Evolutionary conservation across 305 asterid species (phyloP), one percentile per base, ranked within the genome.

Genomic region (Rubia tinctorum): DNA sequence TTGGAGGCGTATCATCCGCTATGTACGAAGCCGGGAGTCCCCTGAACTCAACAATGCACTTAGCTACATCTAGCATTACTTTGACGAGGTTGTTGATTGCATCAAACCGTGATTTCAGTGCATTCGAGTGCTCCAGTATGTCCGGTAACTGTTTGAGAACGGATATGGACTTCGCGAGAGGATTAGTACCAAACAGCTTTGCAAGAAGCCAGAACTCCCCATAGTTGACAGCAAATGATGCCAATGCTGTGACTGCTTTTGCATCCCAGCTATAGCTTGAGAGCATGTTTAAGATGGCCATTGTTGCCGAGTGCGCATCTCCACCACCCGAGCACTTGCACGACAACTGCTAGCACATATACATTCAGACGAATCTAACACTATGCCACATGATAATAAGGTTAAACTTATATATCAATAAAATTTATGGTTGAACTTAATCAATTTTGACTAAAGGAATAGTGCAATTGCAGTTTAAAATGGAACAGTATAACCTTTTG

Each of bases 181-280:
- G 91, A 80, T 91, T 84, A 15, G 82, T 67, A 5, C 85, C 66
- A 69, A 86, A 87, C 56, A 73, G 84, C 68, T 84, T 83, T 3
- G 90, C 87, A 45, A 89, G 77, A 18, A 91, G 93, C 97, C 97
- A 91, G 79, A 90, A 90, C 64, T 91, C 96, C 55, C 92, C 98
- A 64, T 85, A 91, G 85, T 82, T 84, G 15, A 86, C 80, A 1
- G 93, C 78, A 75, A 91, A 90, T 5, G 97, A 76, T 18, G 96
- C 86, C 27, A 91, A 37, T n/a, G 93, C 80, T 69, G 89, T 27
- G 47, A 85, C 96, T 0, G 87, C 88, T 80, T 93, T 94, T 34
- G 96, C 96, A 37, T 86, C 97, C 97, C 97, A 94, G 20, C 84
- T 22, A 79, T 91, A 86, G 87, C 78, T 75, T 13, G 97, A 83